Percentiles rank a stretch among this genome's conserved stretches.
Conservation (phyloP, 2,329 filamentous ascomycete species). For the Penicillium griseofulvum region DNA sequence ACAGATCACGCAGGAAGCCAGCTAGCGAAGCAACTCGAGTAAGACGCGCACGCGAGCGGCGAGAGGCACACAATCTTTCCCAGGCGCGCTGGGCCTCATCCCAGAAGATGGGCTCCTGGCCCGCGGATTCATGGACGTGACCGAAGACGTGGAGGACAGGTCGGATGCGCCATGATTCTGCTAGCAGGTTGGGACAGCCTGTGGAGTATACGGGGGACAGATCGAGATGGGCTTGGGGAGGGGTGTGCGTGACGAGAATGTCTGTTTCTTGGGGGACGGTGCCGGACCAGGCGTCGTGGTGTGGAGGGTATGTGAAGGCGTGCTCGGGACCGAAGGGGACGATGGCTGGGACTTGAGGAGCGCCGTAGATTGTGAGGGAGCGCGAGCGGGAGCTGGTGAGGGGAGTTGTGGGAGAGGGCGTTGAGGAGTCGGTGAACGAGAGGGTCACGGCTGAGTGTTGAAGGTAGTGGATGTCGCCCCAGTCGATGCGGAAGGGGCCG, state of each 20-base stretch:
- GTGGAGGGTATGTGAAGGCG: constrained; percentile 72
- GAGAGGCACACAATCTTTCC: constrained; percentile 58
- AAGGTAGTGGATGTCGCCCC: constrained; percentile 70
- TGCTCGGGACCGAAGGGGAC: constrained; percentile 68
- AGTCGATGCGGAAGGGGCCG: constrained; percentile 56
- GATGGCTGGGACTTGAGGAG: constrained; percentile 68
- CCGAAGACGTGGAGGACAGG: constrained; percentile 80
- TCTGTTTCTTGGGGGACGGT: constrained; percentile 71
- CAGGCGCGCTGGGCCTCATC: constrained; percentile 70
- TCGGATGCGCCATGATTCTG: constrained; percentile 70
- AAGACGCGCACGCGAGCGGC: constrained; percentile 27
- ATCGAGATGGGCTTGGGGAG: constrained; percentile 69
- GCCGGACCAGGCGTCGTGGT: constrained; percentile 67
- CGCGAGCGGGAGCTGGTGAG: constrained; percentile 56
- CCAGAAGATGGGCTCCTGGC: constrained; percentile 68
- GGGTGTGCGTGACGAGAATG: constrained; percentile 77
- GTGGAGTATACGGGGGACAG: constrained; percentile 56
- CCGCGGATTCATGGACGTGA: constrained; percentile 76
- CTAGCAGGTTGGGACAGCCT: constrained; percentile 68
- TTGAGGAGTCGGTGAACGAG: constrained; percentile 51
- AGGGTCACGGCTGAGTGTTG: constrained; percentile 66
- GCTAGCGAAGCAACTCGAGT: constrained; percentile 24
- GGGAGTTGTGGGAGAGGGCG: constrained; percentile 37
- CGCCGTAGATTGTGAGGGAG: constrained; percentile 71
- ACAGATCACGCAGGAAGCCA: constrained; percentile 36